phyloP scores from a whole-genome alignment of 192 early-diverging fungal species.

The Chytriomyces hyalinus region DNA sequence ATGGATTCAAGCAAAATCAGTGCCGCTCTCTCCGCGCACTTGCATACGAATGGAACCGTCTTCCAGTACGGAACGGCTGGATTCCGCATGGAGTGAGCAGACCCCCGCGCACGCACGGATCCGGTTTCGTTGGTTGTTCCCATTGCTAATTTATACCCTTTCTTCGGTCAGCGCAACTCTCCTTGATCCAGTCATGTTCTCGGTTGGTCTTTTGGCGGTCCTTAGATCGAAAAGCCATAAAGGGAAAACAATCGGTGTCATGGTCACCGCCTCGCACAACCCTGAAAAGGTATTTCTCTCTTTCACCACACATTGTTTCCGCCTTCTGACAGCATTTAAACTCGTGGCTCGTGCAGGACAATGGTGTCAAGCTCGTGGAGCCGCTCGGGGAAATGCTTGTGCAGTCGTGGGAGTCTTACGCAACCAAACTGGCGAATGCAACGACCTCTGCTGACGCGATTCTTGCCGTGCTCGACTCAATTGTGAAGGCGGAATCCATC shows the following conservation, averaged over 20 bases:
- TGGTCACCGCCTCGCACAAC: constrained; percentile 99
- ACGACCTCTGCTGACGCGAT: constrained; percentile 64
- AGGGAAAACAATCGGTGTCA: constrained; percentile 88
- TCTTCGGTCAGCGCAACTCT: constrained; percentile 68
- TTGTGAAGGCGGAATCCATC: constrained; percentile 72
- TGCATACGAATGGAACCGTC: not conserved
- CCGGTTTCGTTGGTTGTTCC: not conserved
- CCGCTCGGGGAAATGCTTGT: constrained; percentile 98
- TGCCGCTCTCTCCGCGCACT: constrained; percentile 19
- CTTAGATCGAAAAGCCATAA: constrained; percentile 88
- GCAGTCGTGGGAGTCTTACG: constrained; percentile 93
- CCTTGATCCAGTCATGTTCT: constrained; percentile 92
- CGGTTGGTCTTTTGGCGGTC: constrained; percentile 86
- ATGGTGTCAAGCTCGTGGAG: constrained; percentile 98
- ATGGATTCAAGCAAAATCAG: not conserved
- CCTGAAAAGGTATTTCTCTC: constrained; percentile 67
- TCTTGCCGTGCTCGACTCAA: constrained; percentile 61
- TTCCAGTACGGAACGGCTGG: constrained; percentile 92
- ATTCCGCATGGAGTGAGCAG: constrained; percentile 84
- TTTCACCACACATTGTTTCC: no score
- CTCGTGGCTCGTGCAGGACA: constrained; percentile 66
- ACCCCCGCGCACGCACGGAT: not conserved
- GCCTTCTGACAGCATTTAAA: no score
- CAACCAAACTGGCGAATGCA: constrained; percentile 89
- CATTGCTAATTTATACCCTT: not conserved